Conservation (phyloP, 148 eudicot species). For the Beta vulgaris region DNA sequence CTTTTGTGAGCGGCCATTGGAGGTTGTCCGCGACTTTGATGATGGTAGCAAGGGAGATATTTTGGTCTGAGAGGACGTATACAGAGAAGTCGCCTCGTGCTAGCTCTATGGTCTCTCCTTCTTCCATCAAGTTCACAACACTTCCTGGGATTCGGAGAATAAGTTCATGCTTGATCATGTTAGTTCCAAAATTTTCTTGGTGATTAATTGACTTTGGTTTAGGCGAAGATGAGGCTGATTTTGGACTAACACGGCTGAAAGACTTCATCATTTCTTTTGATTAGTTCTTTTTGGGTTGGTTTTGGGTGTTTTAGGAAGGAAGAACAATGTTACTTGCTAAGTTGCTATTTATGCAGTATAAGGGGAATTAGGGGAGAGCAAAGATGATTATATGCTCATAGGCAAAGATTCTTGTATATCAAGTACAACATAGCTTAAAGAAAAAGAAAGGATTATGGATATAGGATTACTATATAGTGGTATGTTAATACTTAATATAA, state of each 20-base stretch:
- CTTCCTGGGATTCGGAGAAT: constrained; percentile 61
- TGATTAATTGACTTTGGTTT: constrained; percentile 1
- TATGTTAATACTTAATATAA: too few species aligned
- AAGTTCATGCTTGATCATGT: constrained; percentile 47
- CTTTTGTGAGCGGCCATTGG: constrained; percentile 94
- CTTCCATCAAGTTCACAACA: constrained; percentile 68
- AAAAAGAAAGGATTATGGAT: constrained; percentile 15
- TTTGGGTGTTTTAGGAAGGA: constrained; percentile 9
- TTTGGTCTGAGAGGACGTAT: constrained; percentile 46
- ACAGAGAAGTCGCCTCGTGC: constrained; percentile 58
- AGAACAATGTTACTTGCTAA: constrained; percentile 1
- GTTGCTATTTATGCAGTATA: not conserved
- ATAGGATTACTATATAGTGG: not conserved
- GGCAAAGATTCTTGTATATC: constrained; percentile 4
- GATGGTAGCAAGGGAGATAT: constrained; percentile 55
- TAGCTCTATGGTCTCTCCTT: constrained; percentile 69
- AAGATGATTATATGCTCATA: not conserved
- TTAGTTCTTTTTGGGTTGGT: too few species aligned
- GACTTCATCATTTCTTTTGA: constrained; percentile 11
- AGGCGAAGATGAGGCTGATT: constrained; percentile 7
- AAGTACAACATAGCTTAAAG: constrained; percentile 12
- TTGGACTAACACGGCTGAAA: not conserved
- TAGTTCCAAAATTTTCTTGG: constrained; percentile 12
- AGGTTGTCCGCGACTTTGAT: constrained; percentile 67
- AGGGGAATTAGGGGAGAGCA: too few species aligned